A percentile compares a stretch with the other conserved stretches of the same genome.
These are phyloP conservation scores for Withania somnifera DNA, from an alignment of 305 asterid genomes.

Conservation along the genomic window DNA sequence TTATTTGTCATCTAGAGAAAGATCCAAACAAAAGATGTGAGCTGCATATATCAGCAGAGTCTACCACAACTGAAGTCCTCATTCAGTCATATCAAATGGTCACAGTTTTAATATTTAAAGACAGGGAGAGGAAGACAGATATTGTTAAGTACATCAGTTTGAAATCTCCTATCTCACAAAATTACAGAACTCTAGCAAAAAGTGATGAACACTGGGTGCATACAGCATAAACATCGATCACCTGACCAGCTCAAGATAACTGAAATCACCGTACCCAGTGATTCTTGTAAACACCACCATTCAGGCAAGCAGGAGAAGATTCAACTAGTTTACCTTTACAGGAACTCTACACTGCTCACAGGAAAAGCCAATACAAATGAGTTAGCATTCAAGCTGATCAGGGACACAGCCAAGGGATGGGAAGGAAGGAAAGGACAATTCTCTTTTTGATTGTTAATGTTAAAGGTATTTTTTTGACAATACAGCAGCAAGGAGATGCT, in stretches of 20 bases:
- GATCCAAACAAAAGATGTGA: background rate
- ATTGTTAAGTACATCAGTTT: background rate
- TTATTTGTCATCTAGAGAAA: too few species aligned
- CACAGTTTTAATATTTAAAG: background rate
- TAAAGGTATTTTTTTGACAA: background rate
- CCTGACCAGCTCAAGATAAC: background rate
- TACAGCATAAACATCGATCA: background rate
- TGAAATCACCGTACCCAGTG: background rate
- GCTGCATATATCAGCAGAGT: background rate
- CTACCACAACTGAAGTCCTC: background rate
- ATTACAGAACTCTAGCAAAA: background rate
- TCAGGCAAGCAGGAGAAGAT: background rate
- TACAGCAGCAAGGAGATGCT: background rate
- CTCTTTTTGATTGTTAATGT: background rate
- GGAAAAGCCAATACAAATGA: background rate
- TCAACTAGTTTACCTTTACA: background rate
- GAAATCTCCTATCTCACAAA: background rate
- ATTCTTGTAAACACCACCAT: background rate
- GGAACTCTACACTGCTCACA: background rate
- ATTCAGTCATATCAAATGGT: background rate
- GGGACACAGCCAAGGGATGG: background rate
- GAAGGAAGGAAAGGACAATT: background rate
- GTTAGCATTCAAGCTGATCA: background rate
- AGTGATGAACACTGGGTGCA: background rate
- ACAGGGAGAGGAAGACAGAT: background rate